Evolutionary conservation across 331 rosid genomes (phyloP).

Genomic region (Malus hybrid): DNA sequence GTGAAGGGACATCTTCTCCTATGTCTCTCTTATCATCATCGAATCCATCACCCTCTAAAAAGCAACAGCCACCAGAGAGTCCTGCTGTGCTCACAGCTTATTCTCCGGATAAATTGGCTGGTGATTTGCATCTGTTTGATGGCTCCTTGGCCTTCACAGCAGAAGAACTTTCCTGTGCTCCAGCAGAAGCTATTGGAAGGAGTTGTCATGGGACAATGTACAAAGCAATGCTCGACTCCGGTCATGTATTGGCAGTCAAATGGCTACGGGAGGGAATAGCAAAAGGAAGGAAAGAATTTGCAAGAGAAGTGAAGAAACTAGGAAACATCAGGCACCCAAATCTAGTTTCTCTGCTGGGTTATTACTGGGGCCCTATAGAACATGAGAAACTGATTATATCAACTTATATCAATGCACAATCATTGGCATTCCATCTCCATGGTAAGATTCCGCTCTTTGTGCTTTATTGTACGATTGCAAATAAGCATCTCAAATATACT

Average conservation of each 20-base stretch:
- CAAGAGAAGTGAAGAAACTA: constrained; percentile 72
- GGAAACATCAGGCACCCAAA: constrained; percentile 73
- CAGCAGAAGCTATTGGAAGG: constrained; percentile 62
- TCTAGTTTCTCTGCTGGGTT: constrained; percentile 66
- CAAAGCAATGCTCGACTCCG: constrained; percentile 68
- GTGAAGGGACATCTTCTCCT: constrained; percentile 39
- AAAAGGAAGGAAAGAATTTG: constrained; percentile 69
- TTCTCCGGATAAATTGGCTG: constrained; percentile 57
- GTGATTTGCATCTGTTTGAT: constrained; percentile 68
- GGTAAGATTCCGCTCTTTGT: constrained; percentile 37
- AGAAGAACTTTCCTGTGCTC: constrained; percentile 71
- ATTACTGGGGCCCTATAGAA: constrained; percentile 67
- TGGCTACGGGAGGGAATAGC: constrained; percentile 77
- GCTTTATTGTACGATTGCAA: not conserved
- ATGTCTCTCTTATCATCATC: constrained; percentile 45
- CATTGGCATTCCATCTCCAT: constrained; percentile 60
- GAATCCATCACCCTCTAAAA: constrained; percentile 50
- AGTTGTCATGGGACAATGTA: constrained; percentile 80
- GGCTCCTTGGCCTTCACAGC: constrained; percentile 54
- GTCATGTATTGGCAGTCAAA: constrained; percentile 61
- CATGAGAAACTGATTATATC: constrained; percentile 66
- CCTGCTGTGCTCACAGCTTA: constrained; percentile 27
- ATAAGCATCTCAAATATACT: not conserved
- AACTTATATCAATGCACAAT: constrained; percentile 51
- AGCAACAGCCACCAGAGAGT: constrained; percentile 36